Evolutionary conservation across 345 rosid genomes (phyloP).

Genomic region (Syzygium aromaticum): DNA sequence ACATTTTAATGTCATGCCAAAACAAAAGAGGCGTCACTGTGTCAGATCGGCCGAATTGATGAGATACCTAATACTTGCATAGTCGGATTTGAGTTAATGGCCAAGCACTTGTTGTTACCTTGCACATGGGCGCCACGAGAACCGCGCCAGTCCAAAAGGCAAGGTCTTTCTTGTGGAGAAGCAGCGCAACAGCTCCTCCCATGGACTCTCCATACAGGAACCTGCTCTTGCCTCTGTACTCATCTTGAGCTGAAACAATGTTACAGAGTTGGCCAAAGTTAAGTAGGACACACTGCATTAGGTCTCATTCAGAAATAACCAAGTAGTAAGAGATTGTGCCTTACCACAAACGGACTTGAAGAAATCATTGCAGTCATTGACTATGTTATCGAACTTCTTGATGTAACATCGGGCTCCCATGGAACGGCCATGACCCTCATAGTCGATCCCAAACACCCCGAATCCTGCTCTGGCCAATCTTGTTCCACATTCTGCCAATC

Average conservation of each 20-base stretch:
- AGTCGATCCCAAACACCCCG: conserved; percentile 87
- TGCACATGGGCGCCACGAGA: conserved; percentile 98
- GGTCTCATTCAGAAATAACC: background rate
- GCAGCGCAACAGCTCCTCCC: conserved; percentile 94
- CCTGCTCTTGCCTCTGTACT: conserved; percentile 63
- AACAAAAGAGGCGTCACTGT: background rate
- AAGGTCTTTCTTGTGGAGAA: conserved; percentile 80
- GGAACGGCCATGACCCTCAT: conserved; percentile 90
- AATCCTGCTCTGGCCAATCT: conserved; percentile 68
- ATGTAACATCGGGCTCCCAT: conserved; percentile 87
- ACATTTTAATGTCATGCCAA: background rate
- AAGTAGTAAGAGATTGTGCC: background rate
- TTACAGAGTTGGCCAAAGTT: background rate
- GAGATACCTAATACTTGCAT: background rate
- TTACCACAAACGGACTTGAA: conserved; percentile 68
- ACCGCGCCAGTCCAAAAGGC: conserved; percentile 80
- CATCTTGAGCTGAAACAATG: conserved; percentile 45
- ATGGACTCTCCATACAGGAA: conserved; percentile 96
- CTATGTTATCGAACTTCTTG: conserved; percentile 62
- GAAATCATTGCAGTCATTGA: conserved; percentile 65
- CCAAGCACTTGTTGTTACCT: conserved; percentile 30
- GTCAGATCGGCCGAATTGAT: background rate
- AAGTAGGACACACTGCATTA: background rate
- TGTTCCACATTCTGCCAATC: conserved; percentile 62
- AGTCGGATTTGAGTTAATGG: background rate